Evolutionary conservation across 148 eudicot genomes (phyloP).

Genomic region (Gaultheria prostrata): DNA sequence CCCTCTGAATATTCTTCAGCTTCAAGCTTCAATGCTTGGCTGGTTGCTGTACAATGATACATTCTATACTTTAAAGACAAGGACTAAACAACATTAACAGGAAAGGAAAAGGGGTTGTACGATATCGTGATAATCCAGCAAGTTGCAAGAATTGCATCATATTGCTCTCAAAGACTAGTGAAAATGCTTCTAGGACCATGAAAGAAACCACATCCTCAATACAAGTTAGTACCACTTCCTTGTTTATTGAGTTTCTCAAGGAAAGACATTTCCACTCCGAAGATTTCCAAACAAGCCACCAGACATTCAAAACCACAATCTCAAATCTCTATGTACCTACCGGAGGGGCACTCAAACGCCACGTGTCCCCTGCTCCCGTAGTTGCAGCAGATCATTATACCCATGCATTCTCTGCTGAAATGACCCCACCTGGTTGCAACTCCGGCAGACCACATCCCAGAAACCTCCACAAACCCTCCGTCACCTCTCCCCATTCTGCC

Average conservation of each 20-base stretch:
- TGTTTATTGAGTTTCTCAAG: neutral
- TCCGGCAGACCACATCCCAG: slow-evolving; percentile 64
- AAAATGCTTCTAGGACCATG: neutral
- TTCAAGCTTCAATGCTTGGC: slow-evolving; percentile 8
- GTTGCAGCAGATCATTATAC: slow-evolving; percentile 67
- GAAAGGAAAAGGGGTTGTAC: neutral
- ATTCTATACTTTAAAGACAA: neutral
- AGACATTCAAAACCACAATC: neutral
- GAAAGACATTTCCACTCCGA: neutral
- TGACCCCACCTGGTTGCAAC: slow-evolving; percentile 87
- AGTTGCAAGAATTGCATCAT: neutral
- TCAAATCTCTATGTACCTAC: slow-evolving; percentile 17
- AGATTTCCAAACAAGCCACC: neutral
- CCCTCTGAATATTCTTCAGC: slow-evolving; percentile 4
- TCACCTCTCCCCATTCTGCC: slow-evolving; percentile 46
- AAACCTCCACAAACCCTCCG: slow-evolving; percentile 33
- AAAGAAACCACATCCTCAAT: neutral
- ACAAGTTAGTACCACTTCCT: neutral
- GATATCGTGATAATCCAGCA: neutral
- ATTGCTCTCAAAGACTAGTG: neutral
- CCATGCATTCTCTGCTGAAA: slow-evolving; percentile 85
- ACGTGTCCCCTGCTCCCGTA: slow-evolving; percentile 89
- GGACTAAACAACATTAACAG: neutral
- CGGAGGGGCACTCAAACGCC: slow-evolving; percentile 80
- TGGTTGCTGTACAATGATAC: slow-evolving; percentile 3